These are phyloP conservation scores for Diaporthe caulivora DNA, from an alignment of 2,329 filamentous ascomycete species.

Conservation along the genomic window DNA sequence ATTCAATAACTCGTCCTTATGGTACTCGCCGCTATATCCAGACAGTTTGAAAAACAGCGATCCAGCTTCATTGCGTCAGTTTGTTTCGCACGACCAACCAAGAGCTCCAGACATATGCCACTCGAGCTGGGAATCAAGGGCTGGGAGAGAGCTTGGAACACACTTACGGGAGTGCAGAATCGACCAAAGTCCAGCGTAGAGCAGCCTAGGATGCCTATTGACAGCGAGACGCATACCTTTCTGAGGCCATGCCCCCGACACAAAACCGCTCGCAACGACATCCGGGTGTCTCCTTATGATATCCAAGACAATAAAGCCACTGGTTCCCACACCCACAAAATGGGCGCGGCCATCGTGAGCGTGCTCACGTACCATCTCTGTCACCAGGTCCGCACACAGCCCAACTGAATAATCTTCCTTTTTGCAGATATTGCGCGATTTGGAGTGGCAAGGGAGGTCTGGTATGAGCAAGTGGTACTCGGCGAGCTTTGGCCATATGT, in stretches of 20 bases:
- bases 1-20: conserved; percentile 47
- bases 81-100: neutral
- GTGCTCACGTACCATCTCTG: conserved; percentile 50
- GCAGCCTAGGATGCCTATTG: neutral
- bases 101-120: neutral
- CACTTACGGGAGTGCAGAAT: conserved; percentile 30
- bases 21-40: conserved; percentile 41
- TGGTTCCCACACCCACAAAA: conserved; percentile 56
- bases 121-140: neutral
- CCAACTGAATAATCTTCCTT: conserved; percentile 48
- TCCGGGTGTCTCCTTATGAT: conserved; percentile 50
- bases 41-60: conserved; percentile 43
- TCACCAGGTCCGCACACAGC: conserved; percentile 49
- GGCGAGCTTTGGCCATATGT: conserved; percentile 50
- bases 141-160: neutral
- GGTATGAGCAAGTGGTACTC: conserved; percentile 55
- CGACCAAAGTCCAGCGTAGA: conserved; percentile 36
- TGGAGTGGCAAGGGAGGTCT: conserved; percentile 55
- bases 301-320: conserved; percentile 52
- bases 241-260: conserved; percentile 50
- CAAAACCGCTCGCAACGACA: conserved; percentile 51
- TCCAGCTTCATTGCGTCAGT: conserved; percentile 13
- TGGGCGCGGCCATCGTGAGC: conserved; percentile 53
- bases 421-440: conserved; percentile 46
- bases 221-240: conserved; percentile 28